Percentiles rank a stretch among this genome's conserved stretches.
phyloP scores from a whole-genome alignment of 1,284 basidiomycete genomes.

The Boletus mariae region DNA sequence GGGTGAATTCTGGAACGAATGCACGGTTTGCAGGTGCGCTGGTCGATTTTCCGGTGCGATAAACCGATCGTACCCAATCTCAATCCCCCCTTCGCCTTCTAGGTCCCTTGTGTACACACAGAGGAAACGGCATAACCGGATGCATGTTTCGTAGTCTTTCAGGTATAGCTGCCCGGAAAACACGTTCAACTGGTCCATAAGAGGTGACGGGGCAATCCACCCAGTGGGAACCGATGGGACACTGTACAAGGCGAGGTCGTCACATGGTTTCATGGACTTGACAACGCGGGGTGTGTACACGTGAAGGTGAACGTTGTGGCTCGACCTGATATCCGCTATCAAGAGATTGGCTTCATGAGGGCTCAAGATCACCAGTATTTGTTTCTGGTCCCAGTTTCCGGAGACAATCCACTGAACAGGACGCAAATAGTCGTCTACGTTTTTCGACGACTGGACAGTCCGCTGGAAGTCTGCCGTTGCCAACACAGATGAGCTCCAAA shows the following conservation, averaged over 20 bases:
- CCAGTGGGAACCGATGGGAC: too few species aligned
- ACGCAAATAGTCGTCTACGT: constrained; percentile 33
- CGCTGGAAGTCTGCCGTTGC: constrained; percentile 28
- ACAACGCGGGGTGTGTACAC: constrained; percentile 38
- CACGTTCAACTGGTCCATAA: too few species aligned
- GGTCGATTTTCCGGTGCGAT: too few species aligned
- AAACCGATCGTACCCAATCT: too few species aligned
- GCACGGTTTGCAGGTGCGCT: too few species aligned
- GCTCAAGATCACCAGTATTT: constrained; percentile 37
- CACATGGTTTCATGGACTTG: constrained; percentile 33
- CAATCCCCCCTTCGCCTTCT: too few species aligned
- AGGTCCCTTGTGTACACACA: too few species aligned
- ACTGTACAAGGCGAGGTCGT: constrained; percentile 36
- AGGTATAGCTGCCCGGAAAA: too few species aligned
- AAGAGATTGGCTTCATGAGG: constrained; percentile 42
- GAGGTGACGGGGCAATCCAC: too few species aligned
- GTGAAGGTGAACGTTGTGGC: constrained; percentile 36
- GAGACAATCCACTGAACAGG: constrained; percentile 42
- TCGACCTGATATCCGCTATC: constrained; percentile 17
- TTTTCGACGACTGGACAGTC: not conserved
- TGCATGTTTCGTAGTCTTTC: too few species aligned
- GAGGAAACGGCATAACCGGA: too few species aligned
- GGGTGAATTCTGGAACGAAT: too few species aligned
- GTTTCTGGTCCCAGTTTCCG: not conserved
- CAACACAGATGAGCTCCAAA: constrained; percentile 16